Evolutionary conservation across 495 filamentous ascomycete genomes (phyloP).

Genomic region (Daldinia concentrica): DNA sequence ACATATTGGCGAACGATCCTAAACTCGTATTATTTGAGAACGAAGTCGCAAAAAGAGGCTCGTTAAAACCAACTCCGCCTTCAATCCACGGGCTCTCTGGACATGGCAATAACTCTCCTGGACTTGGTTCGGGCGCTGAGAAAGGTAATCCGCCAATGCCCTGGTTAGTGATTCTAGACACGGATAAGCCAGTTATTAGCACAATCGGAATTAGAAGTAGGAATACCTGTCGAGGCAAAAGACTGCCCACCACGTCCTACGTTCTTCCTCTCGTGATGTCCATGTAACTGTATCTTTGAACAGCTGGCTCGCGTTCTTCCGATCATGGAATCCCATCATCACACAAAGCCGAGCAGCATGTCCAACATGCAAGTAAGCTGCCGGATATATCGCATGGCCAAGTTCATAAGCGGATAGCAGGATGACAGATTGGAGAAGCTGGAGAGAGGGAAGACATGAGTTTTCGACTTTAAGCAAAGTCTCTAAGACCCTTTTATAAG

Average conservation of each 20-base stretch:
- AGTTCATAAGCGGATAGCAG: constrained; percentile 55
- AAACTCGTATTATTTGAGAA: constrained; percentile 37
- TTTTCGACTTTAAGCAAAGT: constrained; percentile 26
- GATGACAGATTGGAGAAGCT: constrained; percentile 53
- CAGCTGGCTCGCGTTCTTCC: constrained; percentile 44
- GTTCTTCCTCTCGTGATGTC: constrained; percentile 37
- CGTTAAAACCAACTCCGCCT: constrained; percentile 36
- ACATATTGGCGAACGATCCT: constrained; percentile 52
- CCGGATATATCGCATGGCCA: constrained; percentile 58
- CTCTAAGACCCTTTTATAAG: constrained; percentile 47
- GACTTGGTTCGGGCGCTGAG: constrained; percentile 34
- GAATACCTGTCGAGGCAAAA: constrained; percentile 40
- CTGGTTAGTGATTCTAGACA: constrained; percentile 26
- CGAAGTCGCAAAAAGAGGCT: constrained; percentile 36
- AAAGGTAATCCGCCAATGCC: constrained; percentile 28
- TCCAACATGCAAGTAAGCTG: constrained; percentile 55
- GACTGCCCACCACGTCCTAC: constrained; percentile 40
- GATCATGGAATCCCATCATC: constrained; percentile 57
- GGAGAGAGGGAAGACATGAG: constrained; percentile 47
- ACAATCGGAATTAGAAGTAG: not conserved
- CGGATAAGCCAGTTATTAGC: not conserved
- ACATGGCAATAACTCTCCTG: constrained; percentile 33
- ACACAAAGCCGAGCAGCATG: constrained; percentile 53
- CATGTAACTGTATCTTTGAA: constrained; percentile 35
- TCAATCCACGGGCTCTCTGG: constrained; percentile 33